Conservation (phyloP, 805 yeast species). For the Nakazawaea anatomiae region DNA sequence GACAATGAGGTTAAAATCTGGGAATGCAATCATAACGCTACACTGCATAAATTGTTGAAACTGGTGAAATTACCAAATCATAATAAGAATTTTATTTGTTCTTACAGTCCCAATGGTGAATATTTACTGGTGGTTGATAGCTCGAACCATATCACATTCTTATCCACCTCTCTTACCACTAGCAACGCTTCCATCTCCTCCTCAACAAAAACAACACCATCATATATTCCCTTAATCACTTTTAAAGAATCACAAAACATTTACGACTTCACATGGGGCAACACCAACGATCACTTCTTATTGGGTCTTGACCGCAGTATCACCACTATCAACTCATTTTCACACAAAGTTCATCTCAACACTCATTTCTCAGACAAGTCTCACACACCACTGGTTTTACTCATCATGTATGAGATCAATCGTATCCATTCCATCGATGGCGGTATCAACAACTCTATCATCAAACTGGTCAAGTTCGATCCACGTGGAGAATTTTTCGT, state of each 20-base stretch:
- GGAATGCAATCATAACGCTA: slow-evolving; percentile 28
- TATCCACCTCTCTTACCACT: slow-evolving; percentile 19
- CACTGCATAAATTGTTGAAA: slow-evolving; percentile 16
- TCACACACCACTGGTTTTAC: no score
- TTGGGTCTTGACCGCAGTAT: slow-evolving; percentile 34
- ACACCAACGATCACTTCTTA: slow-evolving; percentile 20
- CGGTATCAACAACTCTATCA: slow-evolving; percentile 25
- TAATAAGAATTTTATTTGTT: slow-evolving; percentile 14
- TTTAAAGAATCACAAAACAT: slow-evolving; percentile 21
- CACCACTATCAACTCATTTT: slow-evolving; percentile 21
- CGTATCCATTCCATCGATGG: slow-evolving; percentile 3
- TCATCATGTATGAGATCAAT: slow-evolving; percentile 1
- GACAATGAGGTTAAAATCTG: slow-evolving; percentile 37
- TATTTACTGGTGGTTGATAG: slow-evolving; percentile 31
- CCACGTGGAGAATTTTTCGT: slow-evolving; percentile 33
- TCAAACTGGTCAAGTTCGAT: slow-evolving; percentile 31
- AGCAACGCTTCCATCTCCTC: no score
- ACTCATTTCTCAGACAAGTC: not conserved
- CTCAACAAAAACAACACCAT: no score
- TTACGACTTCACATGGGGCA: slow-evolving; percentile 36
- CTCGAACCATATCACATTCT: slow-evolving; percentile 24
- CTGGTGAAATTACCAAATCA: not conserved
- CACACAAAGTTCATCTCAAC: not conserved
- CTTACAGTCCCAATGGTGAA: slow-evolving; percentile 35
- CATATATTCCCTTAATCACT: slow-evolving; percentile 22